Evolutionary conservation across 352 stramenopile species (phyloP), one percentile per base, ranked within the genome.

Genomic region (Pythium sp.): DNA sequence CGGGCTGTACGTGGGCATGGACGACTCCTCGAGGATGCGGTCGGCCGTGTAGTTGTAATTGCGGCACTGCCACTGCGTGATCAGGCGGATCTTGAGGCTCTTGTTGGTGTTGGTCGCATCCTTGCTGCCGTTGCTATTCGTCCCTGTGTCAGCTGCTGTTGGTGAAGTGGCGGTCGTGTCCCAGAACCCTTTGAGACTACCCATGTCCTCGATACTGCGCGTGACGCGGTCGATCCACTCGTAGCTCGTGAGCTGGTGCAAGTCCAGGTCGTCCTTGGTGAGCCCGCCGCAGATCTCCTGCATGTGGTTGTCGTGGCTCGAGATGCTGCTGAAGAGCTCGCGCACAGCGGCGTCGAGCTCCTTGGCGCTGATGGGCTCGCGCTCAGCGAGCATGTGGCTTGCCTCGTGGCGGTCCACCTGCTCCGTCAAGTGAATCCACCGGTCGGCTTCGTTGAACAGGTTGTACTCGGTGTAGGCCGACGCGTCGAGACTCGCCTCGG

Each of bases 21-120:
- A 86, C 54, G 79, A 84, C 69, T 89, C 81, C 62, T 89, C 81
- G 15, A 87, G 59, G 28, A 89, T 60, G 15, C 75, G 72, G 59
- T 86, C 78, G 18, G 81, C 78, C 12, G 79, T 87, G 71, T 86
- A 89, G 54, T 71, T 59, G 71, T 87, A 89, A 61, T 81, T 80
- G 28, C 80, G 76, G 73, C 80, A 89, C 62, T 77, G 76, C 80
- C 80, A 89, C 41, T 87, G 70, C 60, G 80, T 87, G 28, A 87
- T 65, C 9, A 89, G 64, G 8, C 76, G 71, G 2, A 89, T 46
- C 26, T 72, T 71, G 18, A 79, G 70, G 46, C 36, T 43, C 30
- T 72, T 64, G 24, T 46, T 18, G 3, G 7, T 12, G 26, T 47
- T 56, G 36, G 1, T 26, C 1, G 7, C 38, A 12, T 46, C 38